Evolutionary conservation across 352 stramenopile genomes (phyloP), one percentile per base, ranked within the genome.

Genomic region (Phytophthora cactorum): DNA sequence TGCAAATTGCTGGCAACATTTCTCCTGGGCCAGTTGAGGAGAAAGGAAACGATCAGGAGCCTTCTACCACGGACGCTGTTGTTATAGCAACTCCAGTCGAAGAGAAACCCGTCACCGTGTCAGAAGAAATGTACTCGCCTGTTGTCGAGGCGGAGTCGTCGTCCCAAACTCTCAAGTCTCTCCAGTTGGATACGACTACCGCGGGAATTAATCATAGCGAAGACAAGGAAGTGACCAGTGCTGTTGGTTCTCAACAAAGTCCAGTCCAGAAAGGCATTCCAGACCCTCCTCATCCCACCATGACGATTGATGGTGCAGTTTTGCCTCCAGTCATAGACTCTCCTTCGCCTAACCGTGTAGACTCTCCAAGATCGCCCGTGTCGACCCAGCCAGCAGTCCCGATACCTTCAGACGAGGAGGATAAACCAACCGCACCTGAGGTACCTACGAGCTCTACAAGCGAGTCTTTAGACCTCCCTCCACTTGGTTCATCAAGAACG

Each of bases 81-180:
- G 53, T 50, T 69, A 2, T 66, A 44, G 39, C 66, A 58, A 62
- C 14, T 34, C 8, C 53, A 61, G 32, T 45, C 2, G 17, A 61
- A 69, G 60, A 52, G 52, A 53, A 64, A 54, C 11, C 31, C 25
- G 52, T 69, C 45, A 57, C 39, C 2, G 15, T 27, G 44, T 14
- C n/a, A 41, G 34, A 58, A 34, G 57, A 59, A 15, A n/a, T 28
- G 9, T 62, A 51, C 22, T 58, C 66, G 8, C 41, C 60, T 47
- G 14, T 39, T 52, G 31, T 53, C 29, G 53, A 47, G n/a, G 22
- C 8, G 6, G 4, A 53, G 1, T 39, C 53, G 12, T 28, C 32
- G 32, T 32, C 41, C 25, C 25, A 53, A 61, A 31, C n/a, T 29
- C 38, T 27, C 2, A 38, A 60, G n/a, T 29, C 22, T 51, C 10